A percentile compares a stretch with the other conserved stretches of the same genome.
Evolutionary conservation across 1,284 basidiomycete genomes (phyloP).

Genomic region (Apiotrichum montevideense): DNA sequence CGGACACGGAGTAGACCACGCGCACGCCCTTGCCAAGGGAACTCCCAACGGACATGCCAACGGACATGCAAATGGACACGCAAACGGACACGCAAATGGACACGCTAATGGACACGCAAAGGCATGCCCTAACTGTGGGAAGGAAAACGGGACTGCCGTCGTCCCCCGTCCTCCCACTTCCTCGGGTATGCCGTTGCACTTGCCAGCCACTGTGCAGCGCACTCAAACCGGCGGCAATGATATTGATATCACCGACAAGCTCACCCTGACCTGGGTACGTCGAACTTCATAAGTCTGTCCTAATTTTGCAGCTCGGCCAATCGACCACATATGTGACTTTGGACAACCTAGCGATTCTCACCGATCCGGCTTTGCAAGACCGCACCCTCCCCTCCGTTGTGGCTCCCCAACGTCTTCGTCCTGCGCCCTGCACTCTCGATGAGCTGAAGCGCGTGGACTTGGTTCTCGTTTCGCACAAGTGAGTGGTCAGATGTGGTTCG

Average conservation of each 20-base stretch:
- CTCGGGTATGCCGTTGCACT: background rate
- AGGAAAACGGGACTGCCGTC: background rate
- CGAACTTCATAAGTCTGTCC: no score
- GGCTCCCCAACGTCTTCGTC: constrained; percentile 46
- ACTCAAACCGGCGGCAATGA: constrained; percentile 23
- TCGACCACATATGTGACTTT: constrained; percentile 49
- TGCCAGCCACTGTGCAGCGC: constrained; percentile 3
- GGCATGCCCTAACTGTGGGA: no score
- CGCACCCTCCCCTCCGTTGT: constrained; percentile 46
- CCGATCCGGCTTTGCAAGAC: constrained; percentile 50
- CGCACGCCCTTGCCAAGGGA: no score
- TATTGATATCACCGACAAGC: constrained; percentile 39
- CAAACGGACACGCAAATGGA: background rate
- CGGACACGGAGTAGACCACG: no score
- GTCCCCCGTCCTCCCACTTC: background rate
- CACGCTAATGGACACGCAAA: background rate
- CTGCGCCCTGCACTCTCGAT: constrained; percentile 45
- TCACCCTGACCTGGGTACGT: constrained; percentile 42
- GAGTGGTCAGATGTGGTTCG: constrained; percentile 8
- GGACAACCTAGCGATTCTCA: constrained; percentile 49
- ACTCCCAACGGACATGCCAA: constrained; percentile 3
- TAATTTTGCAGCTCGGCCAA: constrained; percentile 41
- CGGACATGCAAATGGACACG: constrained; percentile 1
- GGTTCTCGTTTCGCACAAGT: constrained; percentile 50
- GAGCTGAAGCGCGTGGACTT: constrained; percentile 48